Base-by-base conservation (phyloP, 2,329 filamentous ascomycete genomes). In the Dactylellina leptospora region DNA sequence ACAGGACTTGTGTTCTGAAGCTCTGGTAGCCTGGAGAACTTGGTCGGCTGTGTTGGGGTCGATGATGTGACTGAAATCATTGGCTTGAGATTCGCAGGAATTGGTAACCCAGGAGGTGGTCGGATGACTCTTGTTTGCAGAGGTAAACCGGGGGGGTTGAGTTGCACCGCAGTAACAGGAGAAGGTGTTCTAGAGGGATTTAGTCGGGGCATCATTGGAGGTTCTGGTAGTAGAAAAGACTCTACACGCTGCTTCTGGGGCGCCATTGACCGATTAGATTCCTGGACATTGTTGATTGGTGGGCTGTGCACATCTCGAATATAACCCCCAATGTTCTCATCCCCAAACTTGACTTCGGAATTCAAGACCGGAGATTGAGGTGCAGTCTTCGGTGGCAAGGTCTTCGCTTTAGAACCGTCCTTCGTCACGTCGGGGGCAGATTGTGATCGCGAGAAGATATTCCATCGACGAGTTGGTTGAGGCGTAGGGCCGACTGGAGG, bases 341-440 rank as follows among this genome's bases (percentile, higher is more conserved):
- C 50, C 6, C 66, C 51, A 20, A 63, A 63, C 36, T 59, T 62
- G n/a, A 47, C 51, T 28, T 71, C 66, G 10, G 58, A 44, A 4
- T 18, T 51, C 6, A 59, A 40, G 18, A 63, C 58, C 33, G 58
- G 66, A 40, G 66, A 71, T 18, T 71, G 66, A 1, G 66, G 38
- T 13, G 58, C 58, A 11, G 66, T 63, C 20, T 59, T 71, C 4
- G 66, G 27, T 4, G 53, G 44, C n/a, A 40, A 9, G 13, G n/a
- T 10, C 18, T 48, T 63, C 4, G 53, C 5, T 20, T 59, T 63
- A 4, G 48, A 45, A 20, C 44, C 38, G 27, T 55, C 50, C 23
- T 70, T 71, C 3, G 66, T 47, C 6, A 71, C 66, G 58, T 71
- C 58, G 28, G 66, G 66, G 23, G 66, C 66, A 5, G 66, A 71